These are phyloP conservation scores for Leishmania martiniquensis DNA, from an alignment of 208 protist species.

Conservation along the genomic window DNA sequence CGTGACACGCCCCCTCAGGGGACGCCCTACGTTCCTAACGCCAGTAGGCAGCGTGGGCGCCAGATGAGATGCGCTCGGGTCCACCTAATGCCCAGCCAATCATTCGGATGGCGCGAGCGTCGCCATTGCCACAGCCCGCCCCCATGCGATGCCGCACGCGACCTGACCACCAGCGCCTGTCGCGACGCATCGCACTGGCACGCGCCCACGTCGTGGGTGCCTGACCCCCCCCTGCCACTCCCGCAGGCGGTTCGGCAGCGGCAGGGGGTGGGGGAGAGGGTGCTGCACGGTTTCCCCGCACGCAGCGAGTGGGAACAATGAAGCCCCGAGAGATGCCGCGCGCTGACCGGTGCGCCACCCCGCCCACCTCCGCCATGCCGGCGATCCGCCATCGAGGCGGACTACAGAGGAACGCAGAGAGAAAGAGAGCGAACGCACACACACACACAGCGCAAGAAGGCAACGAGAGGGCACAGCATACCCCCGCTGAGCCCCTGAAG, in stretches of 20 bases:
- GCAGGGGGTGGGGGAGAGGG: background rate
- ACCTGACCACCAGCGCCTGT: background rate
- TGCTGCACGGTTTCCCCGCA: background rate
- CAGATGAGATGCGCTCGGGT: background rate
- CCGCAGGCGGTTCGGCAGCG: background rate
- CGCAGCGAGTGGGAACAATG: background rate
- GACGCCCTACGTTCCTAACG: background rate
- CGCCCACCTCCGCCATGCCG: no score
- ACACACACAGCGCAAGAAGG: no score
- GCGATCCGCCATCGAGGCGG: no score
- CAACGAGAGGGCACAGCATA: no score
- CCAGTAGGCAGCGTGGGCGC: background rate
- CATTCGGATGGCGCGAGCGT: background rate
- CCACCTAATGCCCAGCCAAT: background rate
- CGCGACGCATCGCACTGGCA: no score
- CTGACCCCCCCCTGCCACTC: background rate
- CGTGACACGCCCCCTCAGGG: background rate
- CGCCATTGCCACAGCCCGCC: background rate
- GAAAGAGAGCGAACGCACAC: no score
- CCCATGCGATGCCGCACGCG: background rate
- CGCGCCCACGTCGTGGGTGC: background rate
- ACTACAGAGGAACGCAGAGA: no score
- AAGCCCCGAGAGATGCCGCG: no score
- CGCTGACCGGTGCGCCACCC: no score
- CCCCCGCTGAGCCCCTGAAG: no score